Percentiles rank a stretch among this genome's conserved stretches.
These are phyloP conservation scores for Podila horticola DNA, from an alignment of 192 early-diverging fungal species.

Conservation along the genomic window DNA sequence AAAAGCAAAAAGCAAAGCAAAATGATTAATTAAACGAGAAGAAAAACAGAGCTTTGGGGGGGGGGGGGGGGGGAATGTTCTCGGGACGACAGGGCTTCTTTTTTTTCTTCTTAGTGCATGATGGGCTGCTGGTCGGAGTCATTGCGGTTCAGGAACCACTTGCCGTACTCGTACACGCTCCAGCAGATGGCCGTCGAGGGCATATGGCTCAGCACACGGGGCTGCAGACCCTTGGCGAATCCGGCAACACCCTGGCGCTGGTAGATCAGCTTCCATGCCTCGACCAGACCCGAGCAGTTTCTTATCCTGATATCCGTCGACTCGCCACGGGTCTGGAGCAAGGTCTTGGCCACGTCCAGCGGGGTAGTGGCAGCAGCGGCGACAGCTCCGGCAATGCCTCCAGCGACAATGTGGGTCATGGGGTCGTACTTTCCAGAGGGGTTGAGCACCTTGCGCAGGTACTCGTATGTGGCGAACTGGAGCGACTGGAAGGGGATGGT, in stretches of 20 bases:
- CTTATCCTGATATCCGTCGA: constrained; percentile 76
- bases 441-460: constrained; percentile 84
- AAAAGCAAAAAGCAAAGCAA: neutral
- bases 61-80: neutral
- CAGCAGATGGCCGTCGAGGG: constrained; percentile 95
- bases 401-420: constrained; percentile 83
- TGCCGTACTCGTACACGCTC: constrained; percentile 92
- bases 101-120: constrained; percentile 22
- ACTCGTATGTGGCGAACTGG: constrained; percentile 94
- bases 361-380: constrained; percentile 92
- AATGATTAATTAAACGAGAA: neutral
- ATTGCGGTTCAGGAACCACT: constrained; percentile 67
- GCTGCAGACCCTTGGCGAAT: constrained; percentile 81
- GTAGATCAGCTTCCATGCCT: constrained; percentile 82
- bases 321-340: constrained; percentile 92
- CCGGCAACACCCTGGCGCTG: constrained; percentile 78
- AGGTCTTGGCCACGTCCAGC: constrained; percentile 96
- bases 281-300: constrained; percentile 73
- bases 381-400: constrained; percentile 88
- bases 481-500: constrained; percentile 94
- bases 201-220: constrained; percentile 90
- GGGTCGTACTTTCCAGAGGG: constrained; percentile 87
- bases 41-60: neutral
- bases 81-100: neutral
- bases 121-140: constrained; percentile 37